Base-by-base conservation (phyloP, 768 basidiomycete genomes). In the Macrocybe gigantea region DNA sequence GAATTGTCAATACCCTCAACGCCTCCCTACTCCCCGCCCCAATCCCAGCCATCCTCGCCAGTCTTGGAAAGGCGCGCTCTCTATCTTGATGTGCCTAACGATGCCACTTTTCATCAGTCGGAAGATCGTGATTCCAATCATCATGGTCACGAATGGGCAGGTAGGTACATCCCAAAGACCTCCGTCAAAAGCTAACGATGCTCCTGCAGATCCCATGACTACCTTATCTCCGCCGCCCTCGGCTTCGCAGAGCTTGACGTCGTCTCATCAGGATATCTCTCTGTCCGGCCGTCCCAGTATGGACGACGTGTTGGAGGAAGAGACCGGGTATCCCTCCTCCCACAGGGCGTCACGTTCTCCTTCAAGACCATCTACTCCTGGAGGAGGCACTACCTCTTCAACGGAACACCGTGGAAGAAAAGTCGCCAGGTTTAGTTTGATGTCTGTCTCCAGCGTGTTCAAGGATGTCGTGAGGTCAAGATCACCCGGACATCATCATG, bases 381-480 rank as follows among this genome's bases (percentile, higher is more conserved):
- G 37, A 12, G 45, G 39, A 44, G 41, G 13, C 12, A 6, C 35
- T 36, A 10, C 12, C 37, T 38, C 29, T 38, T 36, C 22, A 38
- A 29, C 31, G 32, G 57, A 56, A 10, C 48, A 38, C 13, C 57
- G 58, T 5, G 48, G 62, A 7, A 61, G 65, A 44, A 49, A 59
- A 62, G 51, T 71, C 59, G 44, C 55, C 13, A 72, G 76, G 5
- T 82, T 83, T 57, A 78, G 71, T 40, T 62, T 85, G 6, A 68
- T 75, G 9, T 71, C 70, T 6, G 71, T 83, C 30, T 74, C 79
- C 1, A 76, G 69, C 47, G 68, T 66, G 15, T 55, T 82, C 14
- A 63, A 65, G 56, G 77, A 74, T 41, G 78, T 64, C 7, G 71
- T 83, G 33, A 71, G 78, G 30, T 76, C 80, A 5, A 65, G 49